Conservation (phyloP, 2,329 filamentous ascomycete genomes). For the Scleromitrula shiraiana region DNA sequence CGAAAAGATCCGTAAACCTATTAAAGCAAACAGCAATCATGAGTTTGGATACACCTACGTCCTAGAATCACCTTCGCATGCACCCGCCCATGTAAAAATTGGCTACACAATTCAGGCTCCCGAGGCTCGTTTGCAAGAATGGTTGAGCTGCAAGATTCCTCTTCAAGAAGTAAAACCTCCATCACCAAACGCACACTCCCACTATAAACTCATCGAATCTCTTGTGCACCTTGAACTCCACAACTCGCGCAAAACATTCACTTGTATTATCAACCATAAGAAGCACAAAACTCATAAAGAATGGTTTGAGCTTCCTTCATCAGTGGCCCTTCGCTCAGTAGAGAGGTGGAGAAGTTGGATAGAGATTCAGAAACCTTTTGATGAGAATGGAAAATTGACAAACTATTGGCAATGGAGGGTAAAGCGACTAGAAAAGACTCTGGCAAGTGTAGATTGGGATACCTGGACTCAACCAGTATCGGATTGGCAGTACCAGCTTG, state of each 20-base stretch:
- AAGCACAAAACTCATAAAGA: conserved; percentile 9
- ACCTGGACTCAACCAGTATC: conserved; percentile 6
- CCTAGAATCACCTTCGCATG: background rate
- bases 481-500: background rate
- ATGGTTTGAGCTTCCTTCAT: conserved; percentile 13
- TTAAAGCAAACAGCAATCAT: background rate
- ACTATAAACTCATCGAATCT: conserved; percentile 11
- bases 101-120: conserved; percentile 7
- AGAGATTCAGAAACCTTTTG: conserved; percentile 10
- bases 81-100: conserved; percentile 11
- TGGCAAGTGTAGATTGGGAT: conserved; percentile 13
- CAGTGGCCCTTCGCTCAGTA: conserved; percentile 9
- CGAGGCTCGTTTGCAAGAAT: conserved; percentile 3
- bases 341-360: conserved; percentile 15
- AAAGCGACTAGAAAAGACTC: conserved; percentile 3
- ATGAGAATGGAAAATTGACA: conserved; percentile 7
- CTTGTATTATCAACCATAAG: conserved; percentile 2
- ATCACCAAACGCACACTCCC: conserved; percentile 9
- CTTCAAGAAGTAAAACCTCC: background rate
- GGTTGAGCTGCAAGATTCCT: conserved; percentile 10
- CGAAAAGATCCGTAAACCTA: background rate
- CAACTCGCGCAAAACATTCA: conserved; percentile 9
- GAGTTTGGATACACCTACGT: background rate
- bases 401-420: conserved; percentile 17
- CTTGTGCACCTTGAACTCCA: conserved; percentile 12